Evolutionary conservation across 2,329 filamentous ascomycete species (phyloP).

Genomic region (Alternaria panax): DNA sequence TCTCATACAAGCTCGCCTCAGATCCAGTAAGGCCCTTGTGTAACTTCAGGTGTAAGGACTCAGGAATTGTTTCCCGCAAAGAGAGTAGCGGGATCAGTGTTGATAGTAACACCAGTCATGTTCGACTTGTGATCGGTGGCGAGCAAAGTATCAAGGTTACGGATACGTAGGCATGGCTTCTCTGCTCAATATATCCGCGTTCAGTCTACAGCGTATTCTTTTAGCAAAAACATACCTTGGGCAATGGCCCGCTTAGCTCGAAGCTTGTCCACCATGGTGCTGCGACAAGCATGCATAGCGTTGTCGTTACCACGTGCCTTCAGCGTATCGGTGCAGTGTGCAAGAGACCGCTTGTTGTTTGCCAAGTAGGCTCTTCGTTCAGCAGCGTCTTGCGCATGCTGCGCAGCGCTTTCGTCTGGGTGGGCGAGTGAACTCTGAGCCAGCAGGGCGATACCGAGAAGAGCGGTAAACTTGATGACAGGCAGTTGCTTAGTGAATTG

Average conservation of each 20-base stretch:
- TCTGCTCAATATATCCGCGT: conserved; percentile 23
- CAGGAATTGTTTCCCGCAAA: conserved; percentile 46
- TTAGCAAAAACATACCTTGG: conserved; percentile 14
- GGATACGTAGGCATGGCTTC: conserved; percentile 37
- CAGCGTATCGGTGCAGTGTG: conserved; percentile 51
- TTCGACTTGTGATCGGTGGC: conserved; percentile 42
- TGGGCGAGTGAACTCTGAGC: conserved; percentile 45
- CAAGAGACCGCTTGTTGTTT: conserved; percentile 50
- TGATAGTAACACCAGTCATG: conserved; percentile 37
- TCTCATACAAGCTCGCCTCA: conserved; percentile 60
- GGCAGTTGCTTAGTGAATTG: background rate
- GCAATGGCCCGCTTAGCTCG: conserved; percentile 49
- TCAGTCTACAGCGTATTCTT: background rate
- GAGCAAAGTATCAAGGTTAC: conserved; percentile 38
- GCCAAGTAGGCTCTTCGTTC: conserved; percentile 48
- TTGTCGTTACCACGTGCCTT: conserved; percentile 51
- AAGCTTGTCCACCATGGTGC: conserved; percentile 49
- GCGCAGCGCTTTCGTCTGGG: conserved; percentile 46
- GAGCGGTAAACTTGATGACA: conserved; percentile 35
- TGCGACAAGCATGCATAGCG: conserved; percentile 54
- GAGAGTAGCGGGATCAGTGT: conserved; percentile 37
- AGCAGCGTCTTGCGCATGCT: conserved; percentile 45
- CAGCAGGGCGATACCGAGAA: conserved; percentile 39
- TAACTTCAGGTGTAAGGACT: conserved; percentile 45
- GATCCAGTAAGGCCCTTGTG: conserved; percentile 52